Base-by-base conservation (phyloP, 2,329 filamentous ascomycete genomes). In the Colletotrichum ledebouriae region DNA sequence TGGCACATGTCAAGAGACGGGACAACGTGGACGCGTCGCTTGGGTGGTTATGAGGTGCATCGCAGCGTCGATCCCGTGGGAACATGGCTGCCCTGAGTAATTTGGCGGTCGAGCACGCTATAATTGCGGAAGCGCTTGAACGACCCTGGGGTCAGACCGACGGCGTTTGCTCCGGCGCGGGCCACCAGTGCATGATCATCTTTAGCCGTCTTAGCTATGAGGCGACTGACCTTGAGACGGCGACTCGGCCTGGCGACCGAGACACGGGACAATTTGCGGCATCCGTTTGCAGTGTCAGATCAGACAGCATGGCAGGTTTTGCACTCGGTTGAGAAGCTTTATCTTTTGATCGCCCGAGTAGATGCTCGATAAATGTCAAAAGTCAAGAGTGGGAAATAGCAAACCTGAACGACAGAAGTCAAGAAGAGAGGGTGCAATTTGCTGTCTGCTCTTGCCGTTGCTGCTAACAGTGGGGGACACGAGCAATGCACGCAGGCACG, bases 61-160 rank as follows among this genome's bases (percentile, higher is more conserved):
- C 47, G 37, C 59, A 22, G 59, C 6, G 59, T 44, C 59, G 47
- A 61, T 61, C 59, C 49, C 52, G 39, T n/a, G 37, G 47, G 39
- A 53, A 29, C 47, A 46, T 46, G 37, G 47, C 39, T 41, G 47
- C 34, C 59, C 47, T 41, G 34, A 47, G 37, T 46, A 52, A 61
- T 53, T 39, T 33, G 59, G n/a, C 13, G 15, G 20, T 47, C 34
- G 34, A 53, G 52, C 33, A 57, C 39, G 25, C 42, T 17, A 50
- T 22, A 37, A 17, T 50, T 44, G 20, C 46, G 25, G 53, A 39
- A 10, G 15, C 22, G 4, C 12, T 37, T 25, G 17, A 59, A 39
- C 39, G 22, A 15, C 22, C 37, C 46, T n/a, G 20, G 41, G 42
- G n/a, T 34, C 13, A 10, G 33, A 44, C 20, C 17, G 37, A 15